Evolutionary conservation across 2,329 filamentous ascomycete genomes (phyloP).

Genomic region (Lasiodiplodia gonubiensis): DNA sequence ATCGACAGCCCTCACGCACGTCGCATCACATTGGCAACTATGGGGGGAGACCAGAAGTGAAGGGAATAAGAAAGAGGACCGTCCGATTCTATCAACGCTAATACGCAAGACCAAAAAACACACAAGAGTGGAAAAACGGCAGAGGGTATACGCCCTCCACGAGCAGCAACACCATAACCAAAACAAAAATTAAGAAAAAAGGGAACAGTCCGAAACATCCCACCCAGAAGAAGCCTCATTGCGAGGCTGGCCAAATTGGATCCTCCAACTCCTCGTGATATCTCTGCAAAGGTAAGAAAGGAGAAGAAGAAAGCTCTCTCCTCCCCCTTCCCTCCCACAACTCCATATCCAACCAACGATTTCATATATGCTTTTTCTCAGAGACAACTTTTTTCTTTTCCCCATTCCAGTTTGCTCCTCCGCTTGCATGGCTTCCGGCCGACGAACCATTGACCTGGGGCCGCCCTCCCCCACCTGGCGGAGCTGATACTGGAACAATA

Average conservation of each 20-base stretch:
- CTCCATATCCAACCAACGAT: not conserved
- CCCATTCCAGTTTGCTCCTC: not conserved
- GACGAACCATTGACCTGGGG: not conserved
- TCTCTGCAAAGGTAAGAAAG: not conserved
- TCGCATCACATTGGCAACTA: not conserved
- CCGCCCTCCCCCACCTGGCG: not conserved
- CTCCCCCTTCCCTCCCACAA: not conserved
- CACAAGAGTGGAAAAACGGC: not conserved
- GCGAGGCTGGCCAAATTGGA: not conserved
- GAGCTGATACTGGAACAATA: not conserved
- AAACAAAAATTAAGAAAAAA: too few species aligned
- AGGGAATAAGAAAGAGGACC: not conserved
- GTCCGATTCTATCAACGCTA: slow-evolving; percentile 25
- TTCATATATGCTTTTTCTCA: not conserved
- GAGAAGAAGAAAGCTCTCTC: not conserved
- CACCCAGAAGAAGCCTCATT: not conserved
- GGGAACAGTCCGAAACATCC: not conserved
- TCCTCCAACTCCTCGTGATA: not conserved
- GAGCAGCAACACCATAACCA: not conserved
- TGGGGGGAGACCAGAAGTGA: not conserved
- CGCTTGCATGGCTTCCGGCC: not conserved
- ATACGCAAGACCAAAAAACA: slow-evolving; percentile 9
- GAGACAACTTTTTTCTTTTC: not conserved
- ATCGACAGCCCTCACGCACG: not conserved
- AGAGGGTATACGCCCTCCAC: slow-evolving; percentile 17